phyloP scores from a whole-genome alignment of 2,329 filamentous ascomycete species.

The Venturia aucupariae region DNA sequence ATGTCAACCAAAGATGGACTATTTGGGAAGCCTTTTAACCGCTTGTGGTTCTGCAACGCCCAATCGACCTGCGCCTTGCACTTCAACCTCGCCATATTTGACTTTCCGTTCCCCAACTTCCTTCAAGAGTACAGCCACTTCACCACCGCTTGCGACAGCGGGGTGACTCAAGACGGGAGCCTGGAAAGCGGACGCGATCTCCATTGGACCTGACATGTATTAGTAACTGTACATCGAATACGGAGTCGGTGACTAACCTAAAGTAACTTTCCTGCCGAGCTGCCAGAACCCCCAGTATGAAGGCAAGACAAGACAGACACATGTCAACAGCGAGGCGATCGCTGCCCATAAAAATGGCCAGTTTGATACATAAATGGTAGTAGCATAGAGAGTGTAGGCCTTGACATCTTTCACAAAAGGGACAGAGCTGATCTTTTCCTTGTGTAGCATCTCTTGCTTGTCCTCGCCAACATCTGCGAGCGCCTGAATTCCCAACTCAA shows the following conservation, averaged over 20 bases:
- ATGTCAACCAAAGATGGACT: neutral
- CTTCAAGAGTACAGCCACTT: slow-evolving; percentile 3
- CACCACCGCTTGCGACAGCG: slow-evolving; percentile 1
- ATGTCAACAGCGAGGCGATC: slow-evolving; percentile 1
- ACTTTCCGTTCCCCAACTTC: slow-evolving; percentile 1
- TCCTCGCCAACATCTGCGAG: neutral
- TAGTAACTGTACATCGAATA: neutral
- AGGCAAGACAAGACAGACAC: neutral
- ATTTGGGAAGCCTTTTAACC: neutral
- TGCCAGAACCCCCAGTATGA: slow-evolving; percentile 11
- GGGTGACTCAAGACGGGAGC: neutral
- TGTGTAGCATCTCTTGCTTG: neutral
- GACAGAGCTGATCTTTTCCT: neutral
- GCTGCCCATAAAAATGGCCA: neutral
- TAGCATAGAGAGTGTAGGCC: neutral
- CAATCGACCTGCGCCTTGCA: neutral
- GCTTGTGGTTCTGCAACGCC: neutral
- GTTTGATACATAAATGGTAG: neutral
- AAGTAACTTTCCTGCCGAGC: slow-evolving; percentile 10
- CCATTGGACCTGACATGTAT: neutral
- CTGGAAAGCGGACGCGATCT: slow-evolving; percentile 9
- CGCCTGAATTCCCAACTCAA: neutral
- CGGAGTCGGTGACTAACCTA: neutral
- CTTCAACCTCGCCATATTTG: slow-evolving; percentile 1
- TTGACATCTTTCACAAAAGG: neutral